Evolutionary conservation across 2,329 filamentous ascomycete genomes (phyloP).

Genomic region (Botrytis squamosa): DNA sequence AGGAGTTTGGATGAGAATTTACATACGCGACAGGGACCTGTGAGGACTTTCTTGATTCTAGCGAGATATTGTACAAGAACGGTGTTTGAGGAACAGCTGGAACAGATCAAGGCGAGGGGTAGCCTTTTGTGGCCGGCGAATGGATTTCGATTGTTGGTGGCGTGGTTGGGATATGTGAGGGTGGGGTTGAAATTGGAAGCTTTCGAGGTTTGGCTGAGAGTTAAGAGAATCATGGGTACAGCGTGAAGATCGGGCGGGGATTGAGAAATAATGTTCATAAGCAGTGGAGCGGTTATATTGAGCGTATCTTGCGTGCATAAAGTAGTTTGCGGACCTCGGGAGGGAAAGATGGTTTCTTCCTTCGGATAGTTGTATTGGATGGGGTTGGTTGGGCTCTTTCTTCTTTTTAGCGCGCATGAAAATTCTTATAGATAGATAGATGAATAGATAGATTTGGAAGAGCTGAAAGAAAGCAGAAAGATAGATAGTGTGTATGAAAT

Average conservation of each 20-base stretch:
- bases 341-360: neutral
- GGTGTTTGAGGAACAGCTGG: conserved; percentile 63
- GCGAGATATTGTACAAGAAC: conserved; percentile 67
- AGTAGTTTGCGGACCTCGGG: no score
- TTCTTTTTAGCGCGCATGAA: neutral
- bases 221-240: conserved; percentile 49
- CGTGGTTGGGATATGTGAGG: conserved; percentile 57
- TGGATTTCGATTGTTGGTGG: conserved; percentile 51
- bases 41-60: conserved; percentile 65
- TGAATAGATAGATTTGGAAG: neutral
- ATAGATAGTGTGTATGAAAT: neutral
- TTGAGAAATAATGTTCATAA: neutral
- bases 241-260: neutral
- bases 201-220: conserved; percentile 60
- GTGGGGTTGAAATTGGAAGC: conserved; percentile 62
- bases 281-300: neutral
- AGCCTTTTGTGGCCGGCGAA: conserved; percentile 61
- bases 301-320: neutral
- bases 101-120: conserved; percentile 52
- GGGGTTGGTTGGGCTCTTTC: neutral
- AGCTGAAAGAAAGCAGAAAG: neutral
- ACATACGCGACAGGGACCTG: conserved; percentile 67
- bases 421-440: neutral
- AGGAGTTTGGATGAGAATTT: conserved; percentile 89
- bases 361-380: neutral